A percentile compares a stretch with the other conserved stretches of the same genome.
Conservation (phyloP, 352 stramenopile species). For the Globisporangium canariense region DNA sequence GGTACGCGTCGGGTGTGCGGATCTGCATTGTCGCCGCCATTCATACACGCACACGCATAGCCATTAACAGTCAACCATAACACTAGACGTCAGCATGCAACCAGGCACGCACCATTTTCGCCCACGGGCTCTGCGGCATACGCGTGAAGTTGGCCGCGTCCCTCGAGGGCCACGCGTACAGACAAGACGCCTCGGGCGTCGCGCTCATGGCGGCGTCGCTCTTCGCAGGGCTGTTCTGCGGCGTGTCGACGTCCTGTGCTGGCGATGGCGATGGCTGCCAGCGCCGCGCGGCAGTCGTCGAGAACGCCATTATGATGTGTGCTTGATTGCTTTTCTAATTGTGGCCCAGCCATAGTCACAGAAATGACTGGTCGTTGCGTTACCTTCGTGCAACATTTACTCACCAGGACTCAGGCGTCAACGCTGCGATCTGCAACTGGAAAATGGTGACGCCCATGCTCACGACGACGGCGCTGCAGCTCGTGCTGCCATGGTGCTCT, state of each 20-base stretch:
- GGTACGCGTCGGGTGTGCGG: slow-evolving; percentile 43
- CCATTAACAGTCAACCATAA: not conserved
- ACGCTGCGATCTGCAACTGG: not conserved
- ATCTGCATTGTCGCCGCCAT: slow-evolving; percentile 35
- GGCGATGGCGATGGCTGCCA: slow-evolving; percentile 6
- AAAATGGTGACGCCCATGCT: not conserved
- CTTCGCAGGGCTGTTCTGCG: slow-evolving; percentile 14
- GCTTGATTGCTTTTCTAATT: not conserved
- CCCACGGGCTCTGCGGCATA: slow-evolving; percentile 24
- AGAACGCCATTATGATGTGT: slow-evolving; percentile 21
- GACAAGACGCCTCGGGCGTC: not conserved
- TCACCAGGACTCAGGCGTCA: not conserved
- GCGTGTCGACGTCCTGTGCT: not conserved
- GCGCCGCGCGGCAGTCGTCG: slow-evolving; percentile 11
- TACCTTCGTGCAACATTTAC: not conserved
- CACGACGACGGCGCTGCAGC: slow-evolving; percentile 18
- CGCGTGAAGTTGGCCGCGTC: slow-evolving; percentile 36
- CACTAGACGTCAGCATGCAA: not conserved
- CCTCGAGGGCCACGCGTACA: slow-evolving; percentile 36
- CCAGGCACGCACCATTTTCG: slow-evolving; percentile 34
- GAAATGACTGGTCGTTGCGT: not conserved
- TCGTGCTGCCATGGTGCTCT: slow-evolving; percentile 23
- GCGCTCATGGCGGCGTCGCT: no score
- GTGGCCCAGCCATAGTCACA: not conserved
- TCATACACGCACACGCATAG: not conserved